Percentiles rank a stretch among this genome's conserved stretches.
phyloP scores from a whole-genome alignment of 371 early-diverging fungal species.

The Syncephalastrum monosporum region DNA sequence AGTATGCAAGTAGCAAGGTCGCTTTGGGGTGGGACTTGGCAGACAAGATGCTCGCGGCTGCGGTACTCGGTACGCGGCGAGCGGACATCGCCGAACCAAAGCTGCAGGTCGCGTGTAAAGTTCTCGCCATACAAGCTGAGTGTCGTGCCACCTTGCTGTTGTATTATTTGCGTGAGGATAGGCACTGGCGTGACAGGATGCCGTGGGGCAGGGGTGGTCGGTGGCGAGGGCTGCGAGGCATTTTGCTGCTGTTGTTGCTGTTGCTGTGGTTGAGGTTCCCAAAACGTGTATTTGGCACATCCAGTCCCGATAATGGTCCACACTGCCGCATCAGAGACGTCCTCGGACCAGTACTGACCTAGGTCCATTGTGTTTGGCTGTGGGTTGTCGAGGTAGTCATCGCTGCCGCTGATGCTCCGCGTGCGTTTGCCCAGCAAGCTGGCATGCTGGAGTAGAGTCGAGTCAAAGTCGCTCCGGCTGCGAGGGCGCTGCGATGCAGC shows the following conservation, averaged over 20 bases:
- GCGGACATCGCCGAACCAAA: constrained; percentile 66
- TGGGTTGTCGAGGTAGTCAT: no score
- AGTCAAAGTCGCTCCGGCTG: no score
- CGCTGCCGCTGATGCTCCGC: constrained; percentile 1
- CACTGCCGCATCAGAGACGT: constrained; percentile 79
- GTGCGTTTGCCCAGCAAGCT: constrained; percentile 5
- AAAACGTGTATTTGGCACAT: constrained; percentile 70
- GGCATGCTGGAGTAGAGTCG: no score
- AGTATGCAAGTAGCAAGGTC: constrained; percentile 5
- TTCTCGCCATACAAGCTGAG: constrained; percentile 45
- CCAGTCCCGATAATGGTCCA: constrained; percentile 81
- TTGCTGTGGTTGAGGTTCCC: constrained; percentile 34
- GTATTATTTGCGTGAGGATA: constrained; percentile 6
- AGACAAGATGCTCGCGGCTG: constrained; percentile 15
- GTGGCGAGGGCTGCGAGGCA: neutral
- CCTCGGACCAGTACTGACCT: constrained; percentile 62
- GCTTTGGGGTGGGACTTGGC: constrained; percentile 12
- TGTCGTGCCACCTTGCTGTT: constrained; percentile 1
- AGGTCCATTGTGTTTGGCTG: constrained; percentile 3
- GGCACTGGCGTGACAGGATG: constrained; percentile 14
- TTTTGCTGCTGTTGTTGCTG: no score
- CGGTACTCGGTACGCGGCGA: constrained; percentile 22
- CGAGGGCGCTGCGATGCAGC: no score
- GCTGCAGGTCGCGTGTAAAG: constrained; percentile 64
- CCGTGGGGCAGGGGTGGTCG: constrained; percentile 5